phyloP scores from a whole-genome alignment of 768 basidiomycete species.

The Mycena rebaudengoi region DNA sequence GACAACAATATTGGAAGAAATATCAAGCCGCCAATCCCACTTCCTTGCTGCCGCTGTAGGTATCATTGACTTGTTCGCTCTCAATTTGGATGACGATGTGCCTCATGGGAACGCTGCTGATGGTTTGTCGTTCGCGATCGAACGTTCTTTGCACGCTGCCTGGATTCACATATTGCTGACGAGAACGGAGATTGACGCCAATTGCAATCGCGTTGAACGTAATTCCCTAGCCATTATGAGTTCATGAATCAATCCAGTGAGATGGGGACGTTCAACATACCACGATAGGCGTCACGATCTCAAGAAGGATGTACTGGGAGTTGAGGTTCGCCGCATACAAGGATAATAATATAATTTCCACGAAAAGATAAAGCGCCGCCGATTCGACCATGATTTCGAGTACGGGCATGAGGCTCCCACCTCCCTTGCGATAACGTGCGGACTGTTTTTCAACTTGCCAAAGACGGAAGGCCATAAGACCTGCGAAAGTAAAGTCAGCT shows the following conservation, averaged over 20 bases:
- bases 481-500: too few species aligned
- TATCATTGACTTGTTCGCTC: too few species aligned
- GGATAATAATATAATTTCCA: conserved; percentile 22
- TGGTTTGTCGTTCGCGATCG: background rate
- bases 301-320: conserved; percentile 26
- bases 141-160: background rate
- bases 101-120: conserved; percentile 13
- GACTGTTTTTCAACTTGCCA: conserved; percentile 15
- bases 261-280: background rate
- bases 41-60: too few species aligned
- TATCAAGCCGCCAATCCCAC: too few species aligned
- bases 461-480: conserved; percentile 27
- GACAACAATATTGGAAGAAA: too few species aligned
- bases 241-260: background rate
- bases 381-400: conserved; percentile 26
- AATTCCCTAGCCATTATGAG: conserved; percentile 15
- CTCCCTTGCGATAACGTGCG: background rate
- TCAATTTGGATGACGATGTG: background rate
- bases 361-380: conserved; percentile 26
- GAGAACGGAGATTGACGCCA: conserved; percentile 8
- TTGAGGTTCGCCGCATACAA: conserved; percentile 20
- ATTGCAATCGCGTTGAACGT: conserved; percentile 24
- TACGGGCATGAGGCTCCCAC: conserved; percentile 10
- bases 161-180: background rate
- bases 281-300: conserved; percentile 21